Evolutionary conservation across 768 basidiomycete genomes (phyloP).

Genomic region (Cystofilobasidium ferigula): DNA sequence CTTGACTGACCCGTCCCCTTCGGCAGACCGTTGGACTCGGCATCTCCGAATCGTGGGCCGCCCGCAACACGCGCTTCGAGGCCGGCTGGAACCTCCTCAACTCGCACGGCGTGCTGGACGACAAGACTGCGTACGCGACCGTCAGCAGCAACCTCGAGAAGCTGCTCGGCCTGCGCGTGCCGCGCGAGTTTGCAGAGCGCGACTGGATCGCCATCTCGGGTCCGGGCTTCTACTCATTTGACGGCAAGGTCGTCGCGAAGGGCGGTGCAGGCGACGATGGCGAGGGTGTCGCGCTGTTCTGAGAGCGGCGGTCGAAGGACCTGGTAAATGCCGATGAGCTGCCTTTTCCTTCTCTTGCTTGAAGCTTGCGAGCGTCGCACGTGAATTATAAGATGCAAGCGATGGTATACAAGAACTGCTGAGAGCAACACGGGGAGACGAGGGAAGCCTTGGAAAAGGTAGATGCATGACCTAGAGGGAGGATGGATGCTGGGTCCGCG

Average conservation of each 20-base stretch:
- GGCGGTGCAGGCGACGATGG: conserved; percentile 9
- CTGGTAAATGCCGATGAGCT: too few species aligned
- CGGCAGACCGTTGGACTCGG: conserved; percentile 39
- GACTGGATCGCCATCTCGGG: conserved; percentile 26
- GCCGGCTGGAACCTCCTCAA: conserved; percentile 59
- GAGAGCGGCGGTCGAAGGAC: too few species aligned
- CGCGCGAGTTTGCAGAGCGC: neutral
- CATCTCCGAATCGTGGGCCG: conserved; percentile 9
- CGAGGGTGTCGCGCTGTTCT: conserved; percentile 11
- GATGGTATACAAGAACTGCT: too few species aligned
- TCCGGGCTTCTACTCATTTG: conserved; percentile 9
- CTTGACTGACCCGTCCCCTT: too few species aligned
- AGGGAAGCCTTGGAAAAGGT: too few species aligned
- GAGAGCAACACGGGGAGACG: too few species aligned
- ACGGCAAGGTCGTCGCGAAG: conserved; percentile 20
- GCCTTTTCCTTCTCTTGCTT: too few species aligned
- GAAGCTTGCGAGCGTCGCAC: too few species aligned
- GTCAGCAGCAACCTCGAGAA: conserved; percentile 50
- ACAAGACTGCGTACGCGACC: conserved; percentile 44
- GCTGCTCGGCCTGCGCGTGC: conserved; percentile 42
- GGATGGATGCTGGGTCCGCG: neutral
- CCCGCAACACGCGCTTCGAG: conserved; percentile 65
- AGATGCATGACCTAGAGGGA: too few species aligned
- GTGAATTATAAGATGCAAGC: too few species aligned
- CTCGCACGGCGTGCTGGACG: conserved; percentile 14